phyloP scores from a whole-genome alignment of 768 basidiomycete genomes.

The Agaricus blazei region DNA sequence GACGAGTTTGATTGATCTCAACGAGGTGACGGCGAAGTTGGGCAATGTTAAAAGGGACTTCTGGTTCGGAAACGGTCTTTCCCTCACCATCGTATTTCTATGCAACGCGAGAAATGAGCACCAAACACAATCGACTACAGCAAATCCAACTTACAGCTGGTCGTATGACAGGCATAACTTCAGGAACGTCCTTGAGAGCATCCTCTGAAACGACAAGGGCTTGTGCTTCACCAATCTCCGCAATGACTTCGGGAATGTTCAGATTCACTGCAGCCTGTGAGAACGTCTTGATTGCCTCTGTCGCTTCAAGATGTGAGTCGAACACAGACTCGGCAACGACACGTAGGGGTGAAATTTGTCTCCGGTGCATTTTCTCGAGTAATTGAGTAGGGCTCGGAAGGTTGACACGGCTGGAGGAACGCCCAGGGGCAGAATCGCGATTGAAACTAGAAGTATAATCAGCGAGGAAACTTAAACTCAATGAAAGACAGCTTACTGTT shows the following conservation, averaged over 20 bases:
- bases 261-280: slow-evolving; percentile 44
- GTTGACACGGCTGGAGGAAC: slow-evolving; percentile 14
- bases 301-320: slow-evolving; percentile 48
- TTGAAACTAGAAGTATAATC: slow-evolving; percentile 26
- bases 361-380: slow-evolving; percentile 40
- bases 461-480: not conserved
- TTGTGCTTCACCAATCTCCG: slow-evolving; percentile 32
- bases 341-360: slow-evolving; percentile 41
- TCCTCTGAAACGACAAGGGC: slow-evolving; percentile 35
- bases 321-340: slow-evolving; percentile 59
- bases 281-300: slow-evolving; percentile 47
- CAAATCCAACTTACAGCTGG: slow-evolving; percentile 24
- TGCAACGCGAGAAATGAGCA: slow-evolving; percentile 14
- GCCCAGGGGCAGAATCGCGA: slow-evolving; percentile 22
- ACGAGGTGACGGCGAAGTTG: slow-evolving; percentile 67
- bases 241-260: slow-evolving; percentile 10
- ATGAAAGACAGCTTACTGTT: not conserved
- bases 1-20: slow-evolving; percentile 56
- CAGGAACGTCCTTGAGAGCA: slow-evolving; percentile 48
- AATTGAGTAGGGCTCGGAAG: slow-evolving; percentile 25
- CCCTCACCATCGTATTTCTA: slow-evolving; percentile 17
- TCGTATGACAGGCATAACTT: slow-evolving; percentile 55
- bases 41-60: slow-evolving; percentile 72
- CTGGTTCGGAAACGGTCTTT: slow-evolving; percentile 20
- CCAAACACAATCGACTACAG: not conserved